phyloP scores from a whole-genome alignment of 1,284 basidiomycete genomes.

The Microbotryomycetes sp. region DNA sequence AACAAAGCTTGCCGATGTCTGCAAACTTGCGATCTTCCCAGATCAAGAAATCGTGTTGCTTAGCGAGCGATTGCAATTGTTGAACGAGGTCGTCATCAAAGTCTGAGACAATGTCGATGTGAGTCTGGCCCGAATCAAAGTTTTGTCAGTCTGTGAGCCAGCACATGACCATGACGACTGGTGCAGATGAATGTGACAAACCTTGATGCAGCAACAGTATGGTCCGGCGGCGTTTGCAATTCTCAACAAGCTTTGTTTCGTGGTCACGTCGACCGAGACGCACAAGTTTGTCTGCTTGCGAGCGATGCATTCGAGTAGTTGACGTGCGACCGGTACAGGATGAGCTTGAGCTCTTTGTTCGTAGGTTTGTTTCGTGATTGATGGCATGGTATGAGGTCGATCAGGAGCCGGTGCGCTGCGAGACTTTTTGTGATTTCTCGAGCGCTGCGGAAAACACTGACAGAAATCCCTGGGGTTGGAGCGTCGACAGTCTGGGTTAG shows the following conservation, averaged over 20 bases:
- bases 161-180: background rate
- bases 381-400: conserved; percentile 15
- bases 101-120: conserved; percentile 92
- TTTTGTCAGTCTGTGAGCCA: no score
- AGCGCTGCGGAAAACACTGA: no score
- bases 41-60: conserved; percentile 86
- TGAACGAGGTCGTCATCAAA: conserved; percentile 71
- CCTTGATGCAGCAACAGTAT: conserved; percentile 90
- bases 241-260: conserved; percentile 67
- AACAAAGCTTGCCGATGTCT: conserved; percentile 65
- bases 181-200: conserved; percentile 40
- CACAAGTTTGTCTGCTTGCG: conserved; percentile 87
- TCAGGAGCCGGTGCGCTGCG: background rate
- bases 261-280: conserved; percentile 91
- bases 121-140: conserved; percentile 59
- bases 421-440: background rate
- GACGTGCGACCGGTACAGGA: conserved; percentile 22
- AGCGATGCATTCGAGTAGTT: conserved; percentile 73
- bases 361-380: conserved; percentile 28
- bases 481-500: no score
- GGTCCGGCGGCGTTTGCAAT: conserved; percentile 85
- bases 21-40: conserved; percentile 98
- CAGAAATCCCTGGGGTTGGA: background rate
- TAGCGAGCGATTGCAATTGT: conserved; percentile 62
- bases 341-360: conserved; percentile 17